These are phyloP conservation scores for Skeletonema marinoi DNA, from an alignment of 108 stramenopile species.

Conservation along the genomic window DNA sequence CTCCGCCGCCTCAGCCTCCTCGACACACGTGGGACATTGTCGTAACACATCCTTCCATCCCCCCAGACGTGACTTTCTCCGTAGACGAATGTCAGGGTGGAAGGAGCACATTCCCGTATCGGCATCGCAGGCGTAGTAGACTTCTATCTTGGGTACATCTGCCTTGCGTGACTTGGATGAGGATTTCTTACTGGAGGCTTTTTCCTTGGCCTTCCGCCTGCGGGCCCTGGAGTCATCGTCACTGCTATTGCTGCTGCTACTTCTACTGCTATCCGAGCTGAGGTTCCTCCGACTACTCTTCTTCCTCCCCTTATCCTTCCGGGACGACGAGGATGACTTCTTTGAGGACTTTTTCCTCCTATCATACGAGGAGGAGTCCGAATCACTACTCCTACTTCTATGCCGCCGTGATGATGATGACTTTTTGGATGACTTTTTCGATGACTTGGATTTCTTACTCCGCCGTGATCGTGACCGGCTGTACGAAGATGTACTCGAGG, in stretches of 20 bases:
- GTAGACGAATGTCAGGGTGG: conserved; percentile 38
- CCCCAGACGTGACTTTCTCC: conserved; percentile 29
- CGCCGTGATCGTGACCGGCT: background rate
- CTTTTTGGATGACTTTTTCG: background rate
- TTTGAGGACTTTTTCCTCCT: background rate
- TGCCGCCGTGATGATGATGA: background rate
- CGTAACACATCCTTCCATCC: conserved; percentile 41
- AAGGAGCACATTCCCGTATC: conserved; percentile 39
- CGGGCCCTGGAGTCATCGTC: background rate
- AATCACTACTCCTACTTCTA: background rate
- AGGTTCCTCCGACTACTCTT: background rate
- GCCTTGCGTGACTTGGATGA: background rate
- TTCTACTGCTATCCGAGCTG: background rate
- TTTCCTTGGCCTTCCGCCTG: background rate
- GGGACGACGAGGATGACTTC: no score
- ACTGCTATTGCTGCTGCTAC: background rate
- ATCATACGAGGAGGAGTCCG: background rate
- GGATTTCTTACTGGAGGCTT: background rate
- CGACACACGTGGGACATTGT: conserved; percentile 40
- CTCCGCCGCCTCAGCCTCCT: background rate
- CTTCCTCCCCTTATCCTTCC: background rate
- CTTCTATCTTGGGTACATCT: background rate
- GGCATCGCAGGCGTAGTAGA: conserved; percentile 41
- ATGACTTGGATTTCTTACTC: background rate
- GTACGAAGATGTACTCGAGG: background rate